A percentile compares a stretch with the other conserved stretches of the same genome.
Evolutionary conservation across 2,329 filamentous ascomycete genomes (phyloP).

Genomic region (Emmonsia crescens): DNA sequence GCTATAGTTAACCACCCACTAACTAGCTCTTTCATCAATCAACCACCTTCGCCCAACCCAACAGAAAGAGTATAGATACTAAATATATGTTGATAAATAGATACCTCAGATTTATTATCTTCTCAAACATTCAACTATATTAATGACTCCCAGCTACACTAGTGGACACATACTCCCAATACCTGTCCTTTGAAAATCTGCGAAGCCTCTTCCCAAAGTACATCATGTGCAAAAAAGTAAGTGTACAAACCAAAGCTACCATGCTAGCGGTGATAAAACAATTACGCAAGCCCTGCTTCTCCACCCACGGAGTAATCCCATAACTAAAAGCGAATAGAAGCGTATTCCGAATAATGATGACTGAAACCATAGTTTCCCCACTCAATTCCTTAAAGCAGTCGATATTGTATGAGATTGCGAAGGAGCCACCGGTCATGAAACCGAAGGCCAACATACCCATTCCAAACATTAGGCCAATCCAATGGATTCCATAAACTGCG

Average conservation of each 20-base stretch:
- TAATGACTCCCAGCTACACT: neutral
- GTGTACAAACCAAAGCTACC: constrained; percentile 19
- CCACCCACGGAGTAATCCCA: constrained; percentile 28
- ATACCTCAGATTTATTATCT: neutral
- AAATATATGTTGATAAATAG: neutral
- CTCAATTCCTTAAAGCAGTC: constrained; percentile 21
- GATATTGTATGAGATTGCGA: constrained; percentile 20
- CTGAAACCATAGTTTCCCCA: constrained; percentile 23
- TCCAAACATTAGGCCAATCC: constrained; percentile 22
- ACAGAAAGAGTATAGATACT: neutral
- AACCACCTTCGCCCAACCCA: too few relatives aligned
- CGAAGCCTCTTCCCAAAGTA: constrained; percentile 20
- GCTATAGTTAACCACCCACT: too few relatives aligned
- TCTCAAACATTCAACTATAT: neutral
- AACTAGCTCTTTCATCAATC: too few relatives aligned
- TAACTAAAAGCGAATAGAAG: constrained; percentile 24
- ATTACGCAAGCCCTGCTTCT: constrained; percentile 23
- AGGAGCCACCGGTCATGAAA: constrained; percentile 13
- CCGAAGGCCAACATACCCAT: constrained; percentile 21
- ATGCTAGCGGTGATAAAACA: constrained; percentile 25
- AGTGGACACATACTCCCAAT: constrained; percentile 11
- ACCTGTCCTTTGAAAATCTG: constrained; percentile 9
- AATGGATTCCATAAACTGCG: constrained; percentile 19
- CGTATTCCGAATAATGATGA: constrained; percentile 32
- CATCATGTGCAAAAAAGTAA: constrained; percentile 23